Base-by-base conservation (phyloP, 1,284 basidiomycete species). In the Marasmius sp. region DNA sequence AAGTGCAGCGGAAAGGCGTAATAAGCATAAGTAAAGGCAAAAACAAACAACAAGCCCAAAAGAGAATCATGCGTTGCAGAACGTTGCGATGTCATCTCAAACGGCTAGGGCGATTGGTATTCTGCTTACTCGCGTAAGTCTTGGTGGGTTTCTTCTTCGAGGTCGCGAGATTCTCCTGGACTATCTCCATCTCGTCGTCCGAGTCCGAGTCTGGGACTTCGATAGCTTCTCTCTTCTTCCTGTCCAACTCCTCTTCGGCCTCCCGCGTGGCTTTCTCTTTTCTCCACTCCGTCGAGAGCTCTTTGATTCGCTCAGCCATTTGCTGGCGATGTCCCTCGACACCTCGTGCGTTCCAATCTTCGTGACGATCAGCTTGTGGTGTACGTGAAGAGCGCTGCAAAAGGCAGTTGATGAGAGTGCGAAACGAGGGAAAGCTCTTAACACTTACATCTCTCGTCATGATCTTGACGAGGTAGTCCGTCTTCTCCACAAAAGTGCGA, bases 401-500 rank as follows among this genome's bases (percentile, higher is more conserved):
- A 36, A 36, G 60, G 2, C 22, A 33, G 36, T 49, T 61, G 37
- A 48, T 16, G n/a, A 11, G 22, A 61, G 20, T 16, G 36, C 11
- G 16, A 7, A 38, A 22, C 18, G 48, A 60, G 38, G 22, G 53
- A 27, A 5, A 27, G 27, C 27, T 27, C 5, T 27, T 27, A 57
- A 65, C 59, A 69, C 76, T 69, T 63, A 83, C 87, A 61, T 74
- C 68, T 47, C 16, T 47, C 8, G 45, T 47, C 59, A 91, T 87
- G 39, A 78, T 68, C 8, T 77, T 66, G 57, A 73, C 75, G 55
- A 82, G 81, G 6, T 71, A 68, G 0, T 71, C 69, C 0, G 90
- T 86, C 62, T 88, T 75, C 10, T 70, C 75, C 74, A 93, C 84
- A 72, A 94, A 93, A 1, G 80, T 83, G 64, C 85, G 79, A n/a